Conservation (phyloP, 1,284 basidiomycete species). For the Neonothopanus nambi region DNA sequence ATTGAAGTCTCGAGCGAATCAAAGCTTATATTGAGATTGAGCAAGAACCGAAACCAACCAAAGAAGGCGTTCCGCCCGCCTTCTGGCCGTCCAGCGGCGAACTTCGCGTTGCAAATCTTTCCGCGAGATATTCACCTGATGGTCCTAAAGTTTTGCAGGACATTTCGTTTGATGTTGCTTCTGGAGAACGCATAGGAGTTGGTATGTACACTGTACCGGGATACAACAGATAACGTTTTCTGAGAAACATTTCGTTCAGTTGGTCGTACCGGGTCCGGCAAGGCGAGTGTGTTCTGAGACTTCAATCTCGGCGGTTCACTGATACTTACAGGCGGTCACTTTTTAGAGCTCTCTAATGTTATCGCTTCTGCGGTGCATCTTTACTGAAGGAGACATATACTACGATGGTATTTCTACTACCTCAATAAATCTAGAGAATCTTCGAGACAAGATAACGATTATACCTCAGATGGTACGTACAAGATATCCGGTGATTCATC, state of each 20-base stretch:
- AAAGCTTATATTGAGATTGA: slow-evolving; percentile 73
- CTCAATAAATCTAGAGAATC: slow-evolving; percentile 62
- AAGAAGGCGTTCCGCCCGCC: slow-evolving; percentile 63
- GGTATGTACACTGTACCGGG: slow-evolving; percentile 33
- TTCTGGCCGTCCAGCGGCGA: slow-evolving; percentile 79
- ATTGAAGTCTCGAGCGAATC: slow-evolving; percentile 68
- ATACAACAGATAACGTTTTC: too few relatives aligned
- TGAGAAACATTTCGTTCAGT: slow-evolving; percentile 46
- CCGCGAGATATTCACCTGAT: slow-evolving; percentile 56
- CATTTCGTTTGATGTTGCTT: slow-evolving; percentile 54
- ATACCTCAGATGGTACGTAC: slow-evolving; percentile 54
- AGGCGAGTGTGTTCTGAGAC: slow-evolving; percentile 37
- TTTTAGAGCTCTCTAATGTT: slow-evolving; percentile 49
- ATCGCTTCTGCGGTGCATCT: slow-evolving; percentile 56
- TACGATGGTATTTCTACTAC: slow-evolving; percentile 50
- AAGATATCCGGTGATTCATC: too few relatives aligned
- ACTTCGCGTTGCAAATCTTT: slow-evolving; percentile 60
- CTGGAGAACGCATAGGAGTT: slow-evolving; percentile 65
- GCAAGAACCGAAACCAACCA: slow-evolving; percentile 60
- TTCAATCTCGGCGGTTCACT: too few relatives aligned
- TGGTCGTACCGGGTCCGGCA: slow-evolving; percentile 76
- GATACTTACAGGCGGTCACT: too few relatives aligned
- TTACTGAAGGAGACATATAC: slow-evolving; percentile 55
- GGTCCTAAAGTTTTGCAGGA: slow-evolving; percentile 56
- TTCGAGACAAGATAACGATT: slow-evolving; percentile 65